Evolutionary conservation across 164 flowering plant genomes (phyloP).

Genomic region (Stephania japonica): DNA sequence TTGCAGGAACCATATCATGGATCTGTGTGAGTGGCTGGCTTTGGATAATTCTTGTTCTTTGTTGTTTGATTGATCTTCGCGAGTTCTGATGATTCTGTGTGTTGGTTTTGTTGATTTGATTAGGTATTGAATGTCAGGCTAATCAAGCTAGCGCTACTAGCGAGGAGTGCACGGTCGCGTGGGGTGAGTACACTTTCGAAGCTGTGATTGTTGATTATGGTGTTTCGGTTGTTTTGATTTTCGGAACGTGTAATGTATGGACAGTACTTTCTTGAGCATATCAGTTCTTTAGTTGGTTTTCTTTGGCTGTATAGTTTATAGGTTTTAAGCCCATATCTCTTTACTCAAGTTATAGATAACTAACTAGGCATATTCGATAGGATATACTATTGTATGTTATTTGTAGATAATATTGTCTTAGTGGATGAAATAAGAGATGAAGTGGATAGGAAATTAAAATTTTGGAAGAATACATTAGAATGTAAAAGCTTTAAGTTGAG

Average conservation of each 20-base stretch:
- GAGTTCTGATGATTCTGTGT: background rate
- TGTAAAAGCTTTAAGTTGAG: too few relatives aligned
- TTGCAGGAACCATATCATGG: constrained; percentile 89
- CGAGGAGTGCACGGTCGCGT: constrained; percentile 83
- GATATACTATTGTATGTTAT: too few relatives aligned
- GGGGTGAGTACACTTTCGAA: constrained; percentile 38
- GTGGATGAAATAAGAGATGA: too few relatives aligned
- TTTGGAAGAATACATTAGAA: too few relatives aligned
- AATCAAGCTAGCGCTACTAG: constrained; percentile 87
- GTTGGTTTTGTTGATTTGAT: constrained; percentile 5
- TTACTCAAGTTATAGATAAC: too few relatives aligned
- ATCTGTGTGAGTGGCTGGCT: constrained; percentile 56
- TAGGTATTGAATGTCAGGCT: constrained; percentile 83
- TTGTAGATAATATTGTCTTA: too few relatives aligned
- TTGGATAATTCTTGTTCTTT: background rate
- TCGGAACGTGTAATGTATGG: background rate
- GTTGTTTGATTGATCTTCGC: background rate
- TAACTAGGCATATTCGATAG: too few relatives aligned
- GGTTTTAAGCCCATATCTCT: too few relatives aligned
- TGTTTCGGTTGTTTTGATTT: background rate
- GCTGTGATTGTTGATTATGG: background rate
- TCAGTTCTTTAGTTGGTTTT: background rate
- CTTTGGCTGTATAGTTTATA: too few relatives aligned
- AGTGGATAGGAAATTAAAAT: too few relatives aligned
- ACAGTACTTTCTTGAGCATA: background rate